Conservation (phyloP, 148 eudicot genomes). For the Drosera capensis region DNA sequence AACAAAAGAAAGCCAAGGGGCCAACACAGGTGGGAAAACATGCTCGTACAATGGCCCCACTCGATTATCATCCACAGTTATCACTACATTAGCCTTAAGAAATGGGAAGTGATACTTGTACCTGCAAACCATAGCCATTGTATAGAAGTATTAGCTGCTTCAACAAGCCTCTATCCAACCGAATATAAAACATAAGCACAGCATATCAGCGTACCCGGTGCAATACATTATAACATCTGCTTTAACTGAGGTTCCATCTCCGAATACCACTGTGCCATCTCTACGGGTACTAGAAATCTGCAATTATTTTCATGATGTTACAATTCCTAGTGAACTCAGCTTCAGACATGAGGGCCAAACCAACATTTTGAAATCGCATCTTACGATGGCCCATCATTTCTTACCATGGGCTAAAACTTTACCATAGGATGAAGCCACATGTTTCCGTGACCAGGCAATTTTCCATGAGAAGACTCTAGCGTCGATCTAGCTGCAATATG, state of each 20-base stretch:
- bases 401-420: slow-evolving; percentile 7
- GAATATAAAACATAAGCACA: slow-evolving; percentile 79
- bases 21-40: slow-evolving; percentile 67
- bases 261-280: slow-evolving; percentile 56
- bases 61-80: slow-evolving; percentile 69
- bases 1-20: slow-evolving; percentile 84
- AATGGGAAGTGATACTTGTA: slow-evolving; percentile 86
- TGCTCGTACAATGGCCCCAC: slow-evolving; percentile 94
- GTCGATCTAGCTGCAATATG: slow-evolving; percentile 76
- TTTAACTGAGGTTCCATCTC: slow-evolving; percentile 33
- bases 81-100: slow-evolving; percentile 39
- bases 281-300: slow-evolving; percentile 54
- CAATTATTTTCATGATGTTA: too few species aligned
- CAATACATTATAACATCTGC: slow-evolving; percentile 84
- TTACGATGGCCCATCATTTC: neutral
- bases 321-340: too few species aligned
- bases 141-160: neutral
- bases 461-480: slow-evolving; percentile 13
- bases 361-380: too few species aligned
- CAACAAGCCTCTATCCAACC: slow-evolving; percentile 24
- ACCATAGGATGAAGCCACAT: slow-evolving; percentile 88
- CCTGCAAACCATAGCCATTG: slow-evolving; percentile 35
- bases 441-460: slow-evolving; percentile 43
- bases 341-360: too few species aligned
- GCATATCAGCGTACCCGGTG: slow-evolving; percentile 57